A percentile compares a stretch with the other conserved stretches of the same genome.
Evolutionary conservation across 805 yeast species (phyloP).

Genomic region (Jamesozyma jinghongensis): DNA sequence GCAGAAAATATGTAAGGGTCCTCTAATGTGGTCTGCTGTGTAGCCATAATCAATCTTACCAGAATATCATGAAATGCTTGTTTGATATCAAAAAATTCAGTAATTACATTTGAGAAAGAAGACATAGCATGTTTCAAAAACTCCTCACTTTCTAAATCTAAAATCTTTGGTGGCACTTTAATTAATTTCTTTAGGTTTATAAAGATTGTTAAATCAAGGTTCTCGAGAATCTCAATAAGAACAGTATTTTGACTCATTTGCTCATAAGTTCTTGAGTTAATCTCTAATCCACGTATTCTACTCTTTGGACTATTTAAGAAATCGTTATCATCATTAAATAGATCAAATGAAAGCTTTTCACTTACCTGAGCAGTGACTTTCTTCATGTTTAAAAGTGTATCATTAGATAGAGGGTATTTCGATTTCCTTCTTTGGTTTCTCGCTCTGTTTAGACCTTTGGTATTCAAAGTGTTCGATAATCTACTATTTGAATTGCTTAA

Average conservation of each 20-base stretch:
- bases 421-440: constrained; percentile 12
- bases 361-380: constrained; percentile 15
- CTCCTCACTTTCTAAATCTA: constrained; percentile 27
- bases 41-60: constrained; percentile 50
- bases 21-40: constrained; percentile 58
- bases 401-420: constrained; percentile 20
- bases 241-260: constrained; percentile 25
- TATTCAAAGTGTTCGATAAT: neutral
- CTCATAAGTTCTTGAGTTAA: constrained; percentile 25
- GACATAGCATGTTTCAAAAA: constrained; percentile 26
- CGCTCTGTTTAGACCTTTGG: constrained; percentile 13
- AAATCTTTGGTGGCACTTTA: constrained; percentile 8
- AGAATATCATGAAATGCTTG: constrained; percentile 60
- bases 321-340: constrained; percentile 6
- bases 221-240: constrained; percentile 25
- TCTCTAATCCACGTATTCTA: constrained; percentile 13
- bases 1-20: constrained; percentile 71
- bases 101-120: constrained; percentile 27
- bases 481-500: neutral
- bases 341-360: constrained; percentile 13
- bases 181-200: constrained; percentile 21
- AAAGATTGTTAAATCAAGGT: constrained; percentile 26
- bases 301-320: constrained; percentile 11
- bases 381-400: constrained; percentile 19
- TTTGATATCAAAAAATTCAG: constrained; percentile 69